phyloP scores from a whole-genome alignment of 768 basidiomycete genomes.

The Wakefieldia striispora region DNA sequence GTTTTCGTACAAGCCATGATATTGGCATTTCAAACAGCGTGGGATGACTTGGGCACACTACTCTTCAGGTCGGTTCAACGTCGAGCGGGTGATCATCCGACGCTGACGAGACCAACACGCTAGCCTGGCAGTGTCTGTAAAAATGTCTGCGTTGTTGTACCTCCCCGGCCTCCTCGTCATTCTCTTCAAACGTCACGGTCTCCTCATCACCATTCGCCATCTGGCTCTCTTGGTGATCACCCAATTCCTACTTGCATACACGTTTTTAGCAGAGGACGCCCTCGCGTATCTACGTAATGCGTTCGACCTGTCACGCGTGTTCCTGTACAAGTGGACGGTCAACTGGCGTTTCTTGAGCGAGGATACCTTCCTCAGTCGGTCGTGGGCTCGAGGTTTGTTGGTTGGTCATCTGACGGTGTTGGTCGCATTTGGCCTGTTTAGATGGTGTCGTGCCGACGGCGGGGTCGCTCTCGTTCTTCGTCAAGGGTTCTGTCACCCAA shows the following conservation, averaged over 20 bases:
- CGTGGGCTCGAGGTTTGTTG: slow-evolving; percentile 63
- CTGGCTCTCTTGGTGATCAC: slow-evolving; percentile 34
- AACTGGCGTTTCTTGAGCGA: slow-evolving; percentile 93
- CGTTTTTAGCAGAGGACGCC: slow-evolving; percentile 64
- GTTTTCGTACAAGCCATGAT: slow-evolving; percentile 66
- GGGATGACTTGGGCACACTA: slow-evolving; percentile 61
- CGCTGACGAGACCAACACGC: slow-evolving; percentile 1
- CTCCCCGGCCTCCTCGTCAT: slow-evolving; percentile 85
- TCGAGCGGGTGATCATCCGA: neutral
- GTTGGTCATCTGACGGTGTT: slow-evolving; percentile 61
- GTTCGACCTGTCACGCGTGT: slow-evolving; percentile 85
- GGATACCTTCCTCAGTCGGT: slow-evolving; percentile 64
- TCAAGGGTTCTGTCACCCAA: slow-evolving; percentile 53
- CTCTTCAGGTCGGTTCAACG: slow-evolving; percentile 66
- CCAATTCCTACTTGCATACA: slow-evolving; percentile 63
- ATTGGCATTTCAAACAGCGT: slow-evolving; percentile 55
- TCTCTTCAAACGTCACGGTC: slow-evolving; percentile 70
- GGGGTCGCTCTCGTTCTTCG: slow-evolving; percentile 56
- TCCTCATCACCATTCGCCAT: slow-evolving; percentile 50
- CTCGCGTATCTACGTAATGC: slow-evolving; percentile 69
- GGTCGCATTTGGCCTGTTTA: slow-evolving; percentile 61
- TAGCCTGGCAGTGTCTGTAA: slow-evolving; percentile 72
- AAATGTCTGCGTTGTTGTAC: slow-evolving; percentile 93
- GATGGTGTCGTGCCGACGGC: slow-evolving; percentile 77
- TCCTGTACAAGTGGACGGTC: slow-evolving; percentile 96